Evolutionary conservation across 257 asterid genomes (phyloP), one percentile per base, ranked within the genome.

Genomic region (Ligustrum vulgare): DNA sequence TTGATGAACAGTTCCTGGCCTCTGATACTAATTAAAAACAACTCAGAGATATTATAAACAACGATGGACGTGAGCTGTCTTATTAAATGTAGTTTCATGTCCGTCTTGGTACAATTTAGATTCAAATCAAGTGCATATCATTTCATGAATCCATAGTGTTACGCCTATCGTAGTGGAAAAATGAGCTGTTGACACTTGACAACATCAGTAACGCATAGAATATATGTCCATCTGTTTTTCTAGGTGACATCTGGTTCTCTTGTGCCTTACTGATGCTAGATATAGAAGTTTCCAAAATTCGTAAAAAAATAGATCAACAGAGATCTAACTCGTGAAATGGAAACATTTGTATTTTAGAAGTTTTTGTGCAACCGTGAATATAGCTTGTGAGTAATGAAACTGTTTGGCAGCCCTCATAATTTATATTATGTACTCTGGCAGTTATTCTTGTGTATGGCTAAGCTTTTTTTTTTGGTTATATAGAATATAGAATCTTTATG

Each of bases 41-140:
- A 76, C 73, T 76, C 49, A 71, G 25, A 77, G 78, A 72, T 73
- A 73, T 71, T 63, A 56, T 76, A 83, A 80, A 78, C 69, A 32
- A 84, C 71, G 73, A 47, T 82, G 82, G 86, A 71, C 80, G 68
- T 65, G 81, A 77, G 78, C 85, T 80, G 80, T 83, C 84, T 31
- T 77, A 86, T 71, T 84, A 72, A 82, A 80, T 81, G 71, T 73
- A 36, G 28, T 73, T 80, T 70, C 69, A 77, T 45, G 45, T 49
- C 32, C 37, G 28, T 49, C 43, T 63, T 43, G 33, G 67, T 74
- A 71, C 70, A 39, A 68, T 22, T 36, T 36, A 49, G 69, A 66
- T 76, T 70, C 73, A 78, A 36, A 74, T 77, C 58, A 82, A 78
- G 75, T 72, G 78, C 81, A 81, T 74, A 62, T 13, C 47, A 39